Base-by-base conservation (phyloP, 2,329 filamentous ascomycete species). In the Acephala macrosclerotiorum region DNA sequence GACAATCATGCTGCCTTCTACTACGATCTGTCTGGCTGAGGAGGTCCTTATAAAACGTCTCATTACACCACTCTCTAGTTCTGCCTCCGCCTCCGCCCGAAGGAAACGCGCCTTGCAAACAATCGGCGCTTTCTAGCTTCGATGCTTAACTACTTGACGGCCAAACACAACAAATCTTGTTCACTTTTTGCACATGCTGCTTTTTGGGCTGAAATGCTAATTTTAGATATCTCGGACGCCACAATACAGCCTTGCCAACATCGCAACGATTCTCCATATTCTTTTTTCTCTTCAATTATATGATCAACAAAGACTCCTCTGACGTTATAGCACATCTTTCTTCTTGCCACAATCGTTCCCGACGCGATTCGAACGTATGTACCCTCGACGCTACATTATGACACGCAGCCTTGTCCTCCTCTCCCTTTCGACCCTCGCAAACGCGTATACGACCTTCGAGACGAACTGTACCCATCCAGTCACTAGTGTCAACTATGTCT, bases 401-500 rank as follows among this genome's bases (percentile, higher is more conserved):
- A 25, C 25, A 6, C 9, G 22, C 49, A 53, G 22, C 25, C 14
- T 29, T 18, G 2, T 51, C 18, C 14, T 45, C 22, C 58, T 65
- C n/a, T 18, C 29, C 53, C 8, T 53, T 14, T 9, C 49, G 5
- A 16, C 20, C 58, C 14, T 58, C n/a, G 14, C 59, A 6, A 18
- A 33, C 18, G 63, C 61, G 4, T 68, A 68, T 45, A 64, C 55
- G 9, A 62, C 51, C 26, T 66, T 66, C 58, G n/a, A 60, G 16
- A 61, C 60, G 3, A 60, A 56, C 33, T 66, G 58, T 40, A 61
- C 63, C 16, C 26, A 9, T 49, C 66, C 66, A 16, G 36, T 56
- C 3, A 45, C 22, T 1, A 16, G 42, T 29, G 18, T 58, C 40
- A 68, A 68, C 57, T 73, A 65, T 57, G 69, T 73, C 18, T 63